Percentiles rank a stretch among this genome's conserved stretches.
phyloP scores from a whole-genome alignment of 2,329 filamentous ascomycete species.

The Ploettnerulaceae sp. region DNA sequence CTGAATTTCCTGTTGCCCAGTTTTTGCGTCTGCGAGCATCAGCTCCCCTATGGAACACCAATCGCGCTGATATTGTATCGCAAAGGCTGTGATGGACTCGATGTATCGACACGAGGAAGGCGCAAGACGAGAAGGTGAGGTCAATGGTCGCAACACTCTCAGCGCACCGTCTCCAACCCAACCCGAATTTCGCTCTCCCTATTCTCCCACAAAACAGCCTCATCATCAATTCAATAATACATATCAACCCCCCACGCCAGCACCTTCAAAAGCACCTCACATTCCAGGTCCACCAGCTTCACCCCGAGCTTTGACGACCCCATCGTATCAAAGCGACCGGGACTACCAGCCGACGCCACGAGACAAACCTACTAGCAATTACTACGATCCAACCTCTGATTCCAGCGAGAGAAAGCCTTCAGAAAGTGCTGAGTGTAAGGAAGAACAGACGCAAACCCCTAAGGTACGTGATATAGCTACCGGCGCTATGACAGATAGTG shows the following conservation, averaged over 20 bases:
- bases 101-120: conserved; percentile 31
- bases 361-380: conserved; percentile 40
- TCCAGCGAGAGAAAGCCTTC: conserved; percentile 38
- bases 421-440: conserved; percentile 32
- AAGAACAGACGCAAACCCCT: conserved; percentile 28
- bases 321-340: conserved; percentile 30
- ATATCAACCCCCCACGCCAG: conserved; percentile 29
- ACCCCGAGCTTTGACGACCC: conserved; percentile 24
- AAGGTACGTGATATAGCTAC: conserved; percentile 27
- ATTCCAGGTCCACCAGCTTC: conserved; percentile 29
- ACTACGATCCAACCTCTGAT: conserved; percentile 43
- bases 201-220: conserved; percentile 29
- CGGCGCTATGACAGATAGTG: conserved; percentile 4
- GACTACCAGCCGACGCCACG: conserved; percentile 32
- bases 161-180: conserved; percentile 27
- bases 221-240: conserved; percentile 31
- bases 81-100: conserved; percentile 26
- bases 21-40: conserved; percentile 4
- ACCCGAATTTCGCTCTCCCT: conserved; percentile 26
- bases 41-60: conserved; percentile 26
- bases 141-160: conserved; percentile 24
- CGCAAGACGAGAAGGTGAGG: conserved; percentile 28
- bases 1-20: conserved; percentile 1
- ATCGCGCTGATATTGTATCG: conserved; percentile 12
- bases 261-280: conserved; percentile 25